Evolutionary conservation across 768 basidiomycete genomes (phyloP).

Genomic region (Amanita brunnescens): DNA sequence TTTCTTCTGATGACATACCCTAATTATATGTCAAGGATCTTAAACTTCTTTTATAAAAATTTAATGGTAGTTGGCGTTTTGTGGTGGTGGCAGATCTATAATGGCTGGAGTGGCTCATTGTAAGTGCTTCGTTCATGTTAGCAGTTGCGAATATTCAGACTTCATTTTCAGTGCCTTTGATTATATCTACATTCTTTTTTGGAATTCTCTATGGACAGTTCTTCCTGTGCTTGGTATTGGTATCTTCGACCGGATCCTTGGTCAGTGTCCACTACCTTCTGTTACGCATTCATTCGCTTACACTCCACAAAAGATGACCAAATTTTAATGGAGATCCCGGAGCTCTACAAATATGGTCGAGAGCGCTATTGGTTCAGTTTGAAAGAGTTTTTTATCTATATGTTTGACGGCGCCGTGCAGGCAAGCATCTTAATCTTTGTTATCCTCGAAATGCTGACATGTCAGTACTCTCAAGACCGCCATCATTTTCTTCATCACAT

Average conservation of each 20-base stretch:
- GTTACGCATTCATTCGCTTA: not conserved
- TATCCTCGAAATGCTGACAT: slow-evolving; percentile 6
- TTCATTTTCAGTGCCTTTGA: slow-evolving; percentile 47
- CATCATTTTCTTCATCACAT: slow-evolving; percentile 79
- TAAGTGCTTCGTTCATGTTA: slow-evolving; percentile 20
- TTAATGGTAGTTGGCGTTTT: slow-evolving; percentile 89
- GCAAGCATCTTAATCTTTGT: slow-evolving; percentile 19
- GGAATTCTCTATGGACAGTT: slow-evolving; percentile 96
- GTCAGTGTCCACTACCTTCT: slow-evolving; percentile 30
- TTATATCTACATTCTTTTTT: slow-evolving; percentile 89
- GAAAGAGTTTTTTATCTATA: slow-evolving; percentile 60
- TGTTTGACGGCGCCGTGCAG: slow-evolving; percentile 78
- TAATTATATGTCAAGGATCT: slow-evolving; percentile 46
- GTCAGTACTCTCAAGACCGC: slow-evolving; percentile 52
- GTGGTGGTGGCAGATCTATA: slow-evolving; percentile 99
- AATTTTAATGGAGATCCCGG: slow-evolving; percentile 82
- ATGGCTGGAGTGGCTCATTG: slow-evolving; percentile 92
- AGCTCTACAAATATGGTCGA: slow-evolving; percentile 80
- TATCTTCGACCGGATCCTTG: slow-evolving; percentile 85
- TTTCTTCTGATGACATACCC: not conserved
- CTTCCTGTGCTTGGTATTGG: slow-evolving; percentile 92
- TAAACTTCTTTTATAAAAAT: slow-evolving; percentile 99
- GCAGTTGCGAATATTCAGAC: too few species aligned
- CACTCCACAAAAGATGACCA: slow-evolving; percentile 49
- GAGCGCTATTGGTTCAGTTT: slow-evolving; percentile 74